A percentile compares a stretch with the other conserved stretches of the same genome.
Conservation (phyloP, 495 filamentous ascomycete genomes). For the Jackrogersella minutella region DNA sequence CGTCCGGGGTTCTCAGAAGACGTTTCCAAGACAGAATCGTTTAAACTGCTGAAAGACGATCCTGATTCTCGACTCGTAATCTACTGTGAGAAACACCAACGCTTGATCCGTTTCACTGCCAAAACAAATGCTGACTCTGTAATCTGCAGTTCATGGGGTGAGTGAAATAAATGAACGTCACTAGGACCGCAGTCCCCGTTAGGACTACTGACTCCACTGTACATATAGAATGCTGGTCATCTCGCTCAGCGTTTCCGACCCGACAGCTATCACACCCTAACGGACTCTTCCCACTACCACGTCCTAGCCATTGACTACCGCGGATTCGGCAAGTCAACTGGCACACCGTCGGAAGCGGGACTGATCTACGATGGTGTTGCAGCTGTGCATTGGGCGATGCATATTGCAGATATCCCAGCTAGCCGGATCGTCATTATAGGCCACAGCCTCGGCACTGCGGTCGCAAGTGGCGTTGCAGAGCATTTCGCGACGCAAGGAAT, state of each 20-base stretch:
- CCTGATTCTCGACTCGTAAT: constrained; percentile 68
- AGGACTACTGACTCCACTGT: constrained; percentile 4
- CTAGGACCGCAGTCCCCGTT: not conserved
- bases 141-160: constrained; percentile 54
- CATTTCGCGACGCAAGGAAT: constrained; percentile 60
- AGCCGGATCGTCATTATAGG: constrained; percentile 82
- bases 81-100: constrained; percentile 51
- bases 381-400: constrained; percentile 73
- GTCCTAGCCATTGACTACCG: constrained; percentile 82
- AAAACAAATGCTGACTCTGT: constrained; percentile 6
- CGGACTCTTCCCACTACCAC: constrained; percentile 64
- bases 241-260: constrained; percentile 69
- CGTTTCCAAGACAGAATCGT: constrained; percentile 62
- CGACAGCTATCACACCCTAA: constrained; percentile 68
- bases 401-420: constrained; percentile 69
- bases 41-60: constrained; percentile 69
- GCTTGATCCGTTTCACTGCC: constrained; percentile 7
- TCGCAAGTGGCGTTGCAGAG: constrained; percentile 75
- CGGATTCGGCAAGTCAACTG: constrained; percentile 84
- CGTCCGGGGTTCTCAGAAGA: constrained; percentile 59
- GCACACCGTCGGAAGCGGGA: constrained; percentile 80
- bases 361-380: constrained; percentile 81
- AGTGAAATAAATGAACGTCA: constrained; percentile 21
- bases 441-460: constrained; percentile 89
- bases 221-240: constrained; percentile 66